Percentiles rank a stretch among this genome's conserved stretches.
Evolutionary conservation across 192 early-diverging fungal species (phyloP).

Genomic region (Backusella circina): DNA sequence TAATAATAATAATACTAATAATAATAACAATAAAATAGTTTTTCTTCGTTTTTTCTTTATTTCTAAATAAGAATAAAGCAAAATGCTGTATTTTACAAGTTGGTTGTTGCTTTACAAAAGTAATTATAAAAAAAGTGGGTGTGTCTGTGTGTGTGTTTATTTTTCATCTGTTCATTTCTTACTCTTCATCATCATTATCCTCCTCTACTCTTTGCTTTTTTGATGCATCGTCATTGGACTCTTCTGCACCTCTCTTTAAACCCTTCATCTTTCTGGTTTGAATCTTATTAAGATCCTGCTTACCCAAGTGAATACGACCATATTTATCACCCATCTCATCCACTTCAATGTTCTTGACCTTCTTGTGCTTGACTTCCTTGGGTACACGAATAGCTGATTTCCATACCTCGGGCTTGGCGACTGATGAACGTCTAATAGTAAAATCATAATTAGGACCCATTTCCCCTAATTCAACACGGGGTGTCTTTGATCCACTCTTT

Average conservation of each 20-base stretch:
- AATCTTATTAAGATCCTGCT: conserved; percentile 88
- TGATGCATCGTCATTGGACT: conserved; percentile 13
- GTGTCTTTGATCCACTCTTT: conserved; percentile 82
- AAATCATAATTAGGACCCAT: conserved; percentile 93
- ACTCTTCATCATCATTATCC: not conserved
- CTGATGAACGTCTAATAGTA: conserved; percentile 65
- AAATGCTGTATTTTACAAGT: not conserved
- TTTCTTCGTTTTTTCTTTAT: not conserved
- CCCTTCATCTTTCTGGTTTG: conserved; percentile 99
- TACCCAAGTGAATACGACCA: conserved; percentile 88
- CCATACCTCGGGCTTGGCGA: conserved; percentile 78
- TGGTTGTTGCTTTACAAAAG: not conserved
- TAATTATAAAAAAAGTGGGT: not conserved
- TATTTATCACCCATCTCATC: conserved; percentile 91
- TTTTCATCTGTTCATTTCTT: not conserved
- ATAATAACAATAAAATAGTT: not conserved
- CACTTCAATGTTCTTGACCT: conserved; percentile 89
- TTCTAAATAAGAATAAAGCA: not conserved
- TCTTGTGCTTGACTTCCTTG: conserved; percentile 80
- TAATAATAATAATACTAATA: not conserved
- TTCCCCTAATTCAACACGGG: conserved; percentile 87
- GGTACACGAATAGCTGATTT: conserved; percentile 81
- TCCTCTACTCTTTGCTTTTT: conserved; percentile 13
- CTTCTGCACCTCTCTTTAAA: conserved; percentile 48
- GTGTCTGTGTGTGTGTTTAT: not conserved